Base-by-base conservation (phyloP, 2,329 filamentous ascomycete species). In the Calonectria naviculata region DNA sequence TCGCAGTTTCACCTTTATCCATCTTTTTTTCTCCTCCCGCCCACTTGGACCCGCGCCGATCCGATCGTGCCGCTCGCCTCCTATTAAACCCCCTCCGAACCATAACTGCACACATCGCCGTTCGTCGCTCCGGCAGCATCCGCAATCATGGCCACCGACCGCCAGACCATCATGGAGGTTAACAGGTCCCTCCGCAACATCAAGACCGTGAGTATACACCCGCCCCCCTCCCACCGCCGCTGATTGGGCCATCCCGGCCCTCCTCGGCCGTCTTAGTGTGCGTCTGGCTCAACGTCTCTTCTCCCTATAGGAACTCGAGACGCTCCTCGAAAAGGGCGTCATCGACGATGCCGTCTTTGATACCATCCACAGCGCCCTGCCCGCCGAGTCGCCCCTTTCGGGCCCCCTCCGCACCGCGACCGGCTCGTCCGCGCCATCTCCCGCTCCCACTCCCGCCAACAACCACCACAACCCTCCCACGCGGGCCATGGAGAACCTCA, bases 161-260 rank as follows among this genome's bases (percentile, higher is more conserved):
- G 89, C 76, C 89, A 91, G 79, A 86, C 85, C 74, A 88, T 90
- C 80, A 90, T 91, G 74, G 89, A 90, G 89, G 91, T 93, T 84
- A 97, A 96, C 87, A 91, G 95, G 85, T 95, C 94, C 81, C 91
- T 97, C 81, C 93, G 95, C 75, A 93, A 91, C 79, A 95, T 98
- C 86, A 95, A 95, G 86, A 95, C 93, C 80, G 95, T 95, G 87
- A 78, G 42, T 36, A n/a, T n/a, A n/a, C n/a, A n/a, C n/a, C 64
- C 24, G 42, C n/a, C 41, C 61, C n/a, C n/a, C 29, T 46, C 13
- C n/a, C 10, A 4, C 34, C 9, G 34, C 34, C 15, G 24, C 8
- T 36, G 21, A 58, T 58, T 58, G 52, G 52, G 10, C 44, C 42
- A 36, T 36, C 17, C 21, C 24, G 15, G 47, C 26, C 26, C 47